A percentile compares a stretch with the other conserved stretches of the same genome.
These are phyloP conservation scores for Ilyonectria sp. DNA, from an alignment of 2,329 filamentous ascomycete species.

Conservation along the genomic window DNA sequence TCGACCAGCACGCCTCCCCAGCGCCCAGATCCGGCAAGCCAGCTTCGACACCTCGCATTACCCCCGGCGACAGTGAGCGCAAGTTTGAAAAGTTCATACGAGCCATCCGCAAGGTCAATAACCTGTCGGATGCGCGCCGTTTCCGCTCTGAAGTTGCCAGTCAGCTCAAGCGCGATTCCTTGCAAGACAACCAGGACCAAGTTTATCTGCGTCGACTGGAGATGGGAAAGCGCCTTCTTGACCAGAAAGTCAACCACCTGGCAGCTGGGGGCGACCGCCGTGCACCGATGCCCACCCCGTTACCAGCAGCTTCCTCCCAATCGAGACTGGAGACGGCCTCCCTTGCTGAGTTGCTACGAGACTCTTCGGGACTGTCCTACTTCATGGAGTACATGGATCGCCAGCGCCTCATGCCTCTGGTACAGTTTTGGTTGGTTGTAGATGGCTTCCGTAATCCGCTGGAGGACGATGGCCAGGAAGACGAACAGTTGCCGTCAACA, in stretches of 20 bases:
- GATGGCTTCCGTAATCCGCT: conserved; percentile 96
- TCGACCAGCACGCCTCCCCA: conserved; percentile 95
- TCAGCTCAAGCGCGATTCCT: conserved; percentile 88
- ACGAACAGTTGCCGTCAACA: conserved; percentile 74
- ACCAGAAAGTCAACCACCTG: conserved; percentile 89
- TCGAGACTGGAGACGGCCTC: conserved; percentile 82
- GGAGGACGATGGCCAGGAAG: conserved; percentile 79
- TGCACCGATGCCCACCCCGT: conserved; percentile 45
- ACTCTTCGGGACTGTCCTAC: conserved; percentile 92
- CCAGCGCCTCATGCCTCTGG: conserved; percentile 85
- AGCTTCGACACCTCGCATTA: conserved; percentile 84
- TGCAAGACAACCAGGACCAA: conserved; percentile 84
- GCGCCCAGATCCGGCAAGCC: conserved; percentile 75
- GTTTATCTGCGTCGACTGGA: conserved; percentile 91
- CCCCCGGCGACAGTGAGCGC: conserved; percentile 87
- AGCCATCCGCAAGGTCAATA: conserved; percentile 88
- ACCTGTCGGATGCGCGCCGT: conserved; percentile 91
- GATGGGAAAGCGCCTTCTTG: conserved; percentile 90
- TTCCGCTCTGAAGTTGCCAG: conserved; percentile 94
- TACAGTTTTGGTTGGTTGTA: conserved; percentile 98
- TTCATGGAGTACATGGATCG: conserved; percentile 99
- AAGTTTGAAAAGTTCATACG: conserved; percentile 96
- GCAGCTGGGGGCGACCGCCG: conserved; percentile 75
- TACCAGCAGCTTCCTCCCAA: conserved; percentile 53
- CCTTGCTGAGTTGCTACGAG: conserved; percentile 88